Evolutionary conservation across 2,329 filamentous ascomycete species (phyloP).

Genomic region (Elsinoe arachidis): DNA sequence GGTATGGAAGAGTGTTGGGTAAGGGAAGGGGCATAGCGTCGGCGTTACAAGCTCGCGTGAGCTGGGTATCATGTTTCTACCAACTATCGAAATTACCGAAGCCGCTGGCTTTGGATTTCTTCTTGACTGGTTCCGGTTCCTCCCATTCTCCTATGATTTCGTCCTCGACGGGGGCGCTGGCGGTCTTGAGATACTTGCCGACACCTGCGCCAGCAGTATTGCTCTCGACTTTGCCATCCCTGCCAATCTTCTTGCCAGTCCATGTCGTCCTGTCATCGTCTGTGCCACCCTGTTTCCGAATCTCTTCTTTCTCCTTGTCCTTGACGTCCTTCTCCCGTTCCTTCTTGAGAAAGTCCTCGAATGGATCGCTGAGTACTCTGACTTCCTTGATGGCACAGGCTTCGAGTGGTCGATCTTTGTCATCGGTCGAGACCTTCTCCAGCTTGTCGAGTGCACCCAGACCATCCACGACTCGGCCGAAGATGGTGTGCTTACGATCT

Average conservation of each 20-base stretch:
- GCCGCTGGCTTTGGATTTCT: constrained; percentile 63
- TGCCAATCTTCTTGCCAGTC: constrained; percentile 84
- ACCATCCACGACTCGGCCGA: constrained; percentile 75
- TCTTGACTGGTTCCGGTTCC: constrained; percentile 61
- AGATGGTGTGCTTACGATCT: constrained; percentile 95
- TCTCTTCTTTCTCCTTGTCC: constrained; percentile 42
- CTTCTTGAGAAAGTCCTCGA: constrained; percentile 63
- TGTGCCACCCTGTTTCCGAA: constrained; percentile 57
- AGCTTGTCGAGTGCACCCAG: constrained; percentile 58
- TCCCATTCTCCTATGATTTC: constrained; percentile 55
- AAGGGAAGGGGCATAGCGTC: not conserved
- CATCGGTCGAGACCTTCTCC: constrained; percentile 68
- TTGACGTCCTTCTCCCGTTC: constrained; percentile 14
- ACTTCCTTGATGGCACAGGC: constrained; percentile 77
- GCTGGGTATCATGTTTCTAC: constrained; percentile 13
- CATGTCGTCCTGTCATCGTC: constrained; percentile 89
- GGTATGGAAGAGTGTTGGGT: not conserved
- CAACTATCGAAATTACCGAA: constrained; percentile 82
- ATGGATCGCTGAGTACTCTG: constrained; percentile 84
- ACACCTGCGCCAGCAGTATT: constrained; percentile 44
- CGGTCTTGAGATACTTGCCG: constrained; percentile 74
- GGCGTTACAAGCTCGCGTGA: not conserved
- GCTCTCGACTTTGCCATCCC: constrained; percentile 50
- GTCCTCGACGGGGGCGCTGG: constrained; percentile 37
- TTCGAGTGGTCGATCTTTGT: constrained; percentile 63